phyloP scores from a whole-genome alignment of 1,284 basidiomycete genomes.

The Peniophora sp. region DNA sequence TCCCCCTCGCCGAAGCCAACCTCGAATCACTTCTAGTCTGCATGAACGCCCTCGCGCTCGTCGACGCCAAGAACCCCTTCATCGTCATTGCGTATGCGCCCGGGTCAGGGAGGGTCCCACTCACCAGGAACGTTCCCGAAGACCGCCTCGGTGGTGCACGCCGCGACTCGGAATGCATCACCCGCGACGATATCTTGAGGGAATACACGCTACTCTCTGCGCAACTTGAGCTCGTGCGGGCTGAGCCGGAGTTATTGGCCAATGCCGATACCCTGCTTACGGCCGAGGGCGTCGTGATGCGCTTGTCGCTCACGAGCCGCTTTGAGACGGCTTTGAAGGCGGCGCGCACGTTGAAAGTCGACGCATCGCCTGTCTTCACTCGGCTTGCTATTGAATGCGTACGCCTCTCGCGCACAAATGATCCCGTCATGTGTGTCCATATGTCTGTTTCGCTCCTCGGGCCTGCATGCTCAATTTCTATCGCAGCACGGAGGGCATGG shows the following conservation, averaged over 20 bases:
- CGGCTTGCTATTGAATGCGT: slow-evolving; percentile 77
- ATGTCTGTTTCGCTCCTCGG: too few relatives aligned
- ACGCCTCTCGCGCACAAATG: slow-evolving; percentile 54
- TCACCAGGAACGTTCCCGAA: slow-evolving; percentile 76
- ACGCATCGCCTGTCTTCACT: slow-evolving; percentile 83
- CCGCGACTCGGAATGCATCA: slow-evolving; percentile 70
- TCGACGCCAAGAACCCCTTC: slow-evolving; percentile 83
- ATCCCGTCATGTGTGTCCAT: slow-evolving; percentile 45
- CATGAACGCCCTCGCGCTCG: slow-evolving; percentile 83
- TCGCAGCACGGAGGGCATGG: slow-evolving; percentile 47
- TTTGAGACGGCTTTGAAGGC: slow-evolving; percentile 41
- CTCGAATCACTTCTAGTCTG: slow-evolving; percentile 80
- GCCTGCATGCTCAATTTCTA: too few relatives aligned
- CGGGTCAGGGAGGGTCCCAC: slow-evolving; percentile 33
- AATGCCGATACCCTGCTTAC: slow-evolving; percentile 54
- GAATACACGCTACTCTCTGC: slow-evolving; percentile 81
- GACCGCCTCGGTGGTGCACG: slow-evolving; percentile 54
- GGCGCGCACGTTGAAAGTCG: slow-evolving; percentile 37
- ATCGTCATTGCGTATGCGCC: slow-evolving; percentile 46
- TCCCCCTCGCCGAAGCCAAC: slow-evolving; percentile 65
- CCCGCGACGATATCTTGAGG: slow-evolving; percentile 76
- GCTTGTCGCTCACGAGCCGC: slow-evolving; percentile 73
- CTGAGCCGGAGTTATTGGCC: slow-evolving; percentile 40
- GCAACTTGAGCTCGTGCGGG: slow-evolving; percentile 67
- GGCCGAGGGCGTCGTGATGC: slow-evolving; percentile 68